Conservation (phyloP, 2,329 filamentous ascomycete species). For the Botrytis elliptica region DNA sequence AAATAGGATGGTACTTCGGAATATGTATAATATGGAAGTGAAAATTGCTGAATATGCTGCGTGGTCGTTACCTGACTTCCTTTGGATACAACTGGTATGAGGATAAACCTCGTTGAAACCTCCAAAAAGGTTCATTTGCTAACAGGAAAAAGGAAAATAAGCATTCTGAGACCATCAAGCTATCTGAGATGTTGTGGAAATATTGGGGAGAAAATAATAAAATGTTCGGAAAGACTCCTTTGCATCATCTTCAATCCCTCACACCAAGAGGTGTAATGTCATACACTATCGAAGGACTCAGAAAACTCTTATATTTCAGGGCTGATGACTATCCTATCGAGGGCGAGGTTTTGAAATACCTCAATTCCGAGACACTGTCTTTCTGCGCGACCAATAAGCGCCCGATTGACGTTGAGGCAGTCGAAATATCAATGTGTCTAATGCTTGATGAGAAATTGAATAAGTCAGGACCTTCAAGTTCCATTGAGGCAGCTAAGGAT, state of each 20-base stretch:
- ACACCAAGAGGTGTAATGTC: background rate
- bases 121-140: background rate
- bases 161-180: background rate
- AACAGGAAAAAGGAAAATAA: background rate
- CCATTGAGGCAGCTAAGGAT: background rate
- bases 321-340: background rate
- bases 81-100: background rate
- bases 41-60: background rate
- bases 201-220: too few relatives aligned
- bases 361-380: background rate
- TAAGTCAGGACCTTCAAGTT: background rate
- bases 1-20: background rate
- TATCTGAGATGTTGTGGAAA: background rate
- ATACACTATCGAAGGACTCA: background rate
- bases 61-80: background rate
- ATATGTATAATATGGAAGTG: background rate
- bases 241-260: background rate
- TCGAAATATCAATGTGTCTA: background rate
- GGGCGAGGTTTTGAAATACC: background rate
- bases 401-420: background rate
- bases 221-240: background rate
- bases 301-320: background rate
- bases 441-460: background rate
- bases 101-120: background rate
- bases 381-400: background rate